A percentile compares a stretch with the other conserved stretches of the same genome.
phyloP scores from a whole-genome alignment of 331 rosid species.

The Prunus yedoensis region DNA sequence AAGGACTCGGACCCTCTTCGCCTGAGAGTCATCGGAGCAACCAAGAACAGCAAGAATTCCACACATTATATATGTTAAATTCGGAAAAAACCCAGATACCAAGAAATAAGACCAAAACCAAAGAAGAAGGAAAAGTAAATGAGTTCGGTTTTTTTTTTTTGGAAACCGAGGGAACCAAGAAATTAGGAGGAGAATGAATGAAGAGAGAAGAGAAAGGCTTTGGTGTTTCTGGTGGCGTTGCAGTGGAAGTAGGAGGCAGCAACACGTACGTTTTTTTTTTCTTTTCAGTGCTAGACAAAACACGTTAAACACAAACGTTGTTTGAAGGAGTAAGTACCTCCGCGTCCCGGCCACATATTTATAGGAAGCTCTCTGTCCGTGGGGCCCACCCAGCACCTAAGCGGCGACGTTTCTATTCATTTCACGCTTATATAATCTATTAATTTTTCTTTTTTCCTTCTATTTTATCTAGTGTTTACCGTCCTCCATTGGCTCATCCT shows the following conservation, averaged over 20 bases:
- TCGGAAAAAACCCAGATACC: neutral
- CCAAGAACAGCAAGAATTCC: slow-evolving; percentile 98
- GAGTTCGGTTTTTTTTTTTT: too few species aligned
- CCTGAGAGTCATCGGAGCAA: slow-evolving; percentile 85
- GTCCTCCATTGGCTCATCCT: slow-evolving; percentile 22
- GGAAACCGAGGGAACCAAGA: too few species aligned
- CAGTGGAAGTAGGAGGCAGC: neutral
- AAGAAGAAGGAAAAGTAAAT: neutral
- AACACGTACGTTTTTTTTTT: slow-evolving; percentile 22
- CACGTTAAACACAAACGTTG: neutral
- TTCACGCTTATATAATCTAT: neutral
- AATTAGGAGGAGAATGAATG: too few species aligned
- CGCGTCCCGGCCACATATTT: slow-evolving; percentile 41
- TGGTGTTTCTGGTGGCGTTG: too few species aligned
- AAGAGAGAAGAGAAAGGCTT: too few species aligned
- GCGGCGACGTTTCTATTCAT: slow-evolving; percentile 49
- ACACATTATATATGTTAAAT: slow-evolving; percentile 55
- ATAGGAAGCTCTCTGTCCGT: slow-evolving; percentile 26
- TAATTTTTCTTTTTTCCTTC: neutral
- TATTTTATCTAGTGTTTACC: neutral
- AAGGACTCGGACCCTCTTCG: slow-evolving; percentile 88
- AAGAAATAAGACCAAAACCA: neutral
- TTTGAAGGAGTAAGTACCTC: slow-evolving; percentile 15
- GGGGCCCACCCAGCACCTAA: neutral
- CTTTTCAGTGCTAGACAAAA: neutral